A percentile compares a stretch with the other conserved stretches of the same genome.
These are phyloP conservation scores for Amaranthus tricolor DNA, from an alignment of 179 eudicot genomes.

Conservation along the genomic window DNA sequence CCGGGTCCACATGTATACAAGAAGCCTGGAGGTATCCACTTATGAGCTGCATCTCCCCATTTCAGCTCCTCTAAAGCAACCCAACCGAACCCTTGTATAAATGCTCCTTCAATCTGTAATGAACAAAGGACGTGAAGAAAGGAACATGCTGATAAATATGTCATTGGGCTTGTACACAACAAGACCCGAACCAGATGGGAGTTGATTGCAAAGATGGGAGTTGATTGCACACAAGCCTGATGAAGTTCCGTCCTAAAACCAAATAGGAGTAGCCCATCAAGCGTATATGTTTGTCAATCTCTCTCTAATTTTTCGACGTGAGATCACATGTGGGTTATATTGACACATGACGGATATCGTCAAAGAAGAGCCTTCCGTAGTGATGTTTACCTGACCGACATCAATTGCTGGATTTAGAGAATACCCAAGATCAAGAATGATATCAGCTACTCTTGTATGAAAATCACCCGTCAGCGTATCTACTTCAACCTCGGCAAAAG, in stretches of 20 bases:
- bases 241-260: too few species aligned
- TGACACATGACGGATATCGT: too few species aligned
- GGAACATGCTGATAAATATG: background rate
- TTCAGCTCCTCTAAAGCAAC: constrained; percentile 92
- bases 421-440: constrained; percentile 82
- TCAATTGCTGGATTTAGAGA: constrained; percentile 96
- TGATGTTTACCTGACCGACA: constrained; percentile 76
- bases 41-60: constrained; percentile 96
- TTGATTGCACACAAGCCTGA: too few species aligned
- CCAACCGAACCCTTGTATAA: constrained; percentile 97
- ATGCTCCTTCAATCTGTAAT: constrained; percentile 96
- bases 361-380: too few species aligned
- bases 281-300: too few species aligned
- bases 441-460: constrained; percentile 80
- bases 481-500: constrained; percentile 92
- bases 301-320: too few species aligned
- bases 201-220: too few species aligned
- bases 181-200: too few species aligned
- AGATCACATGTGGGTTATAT: too few species aligned
- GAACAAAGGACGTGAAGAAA: background rate
- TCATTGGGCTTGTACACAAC: too few species aligned
- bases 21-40: constrained; percentile 81
- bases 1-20: constrained; percentile 92
- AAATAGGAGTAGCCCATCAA: too few species aligned
- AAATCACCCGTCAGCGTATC: constrained; percentile 96